Evolutionary conservation across 2,329 filamentous ascomycete species (phyloP).

Genomic region (Elsinoe necatrix): DNA sequence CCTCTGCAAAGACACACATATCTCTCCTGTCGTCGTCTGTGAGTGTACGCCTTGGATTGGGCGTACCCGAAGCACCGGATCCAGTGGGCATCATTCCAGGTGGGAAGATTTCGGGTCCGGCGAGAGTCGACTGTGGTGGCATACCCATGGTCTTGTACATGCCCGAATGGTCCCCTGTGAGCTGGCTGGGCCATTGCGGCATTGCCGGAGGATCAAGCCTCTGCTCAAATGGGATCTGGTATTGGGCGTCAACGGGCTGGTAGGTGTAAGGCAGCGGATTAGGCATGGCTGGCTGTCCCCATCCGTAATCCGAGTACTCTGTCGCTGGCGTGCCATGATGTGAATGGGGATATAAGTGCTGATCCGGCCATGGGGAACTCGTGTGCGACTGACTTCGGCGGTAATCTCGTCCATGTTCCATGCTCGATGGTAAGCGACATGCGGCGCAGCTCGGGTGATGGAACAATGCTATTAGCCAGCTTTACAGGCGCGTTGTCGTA

Average conservation of each 20-base stretch:
- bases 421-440: constrained; percentile 8
- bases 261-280: constrained; percentile 44
- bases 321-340: constrained; percentile 64
- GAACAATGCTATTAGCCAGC: not conserved
- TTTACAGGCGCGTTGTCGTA: not conserved
- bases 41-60: constrained; percentile 55
- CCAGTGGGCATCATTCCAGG: not conserved
- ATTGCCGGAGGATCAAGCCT: constrained; percentile 64
- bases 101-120: not conserved
- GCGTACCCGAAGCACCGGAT: constrained; percentile 12
- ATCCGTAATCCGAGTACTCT: constrained; percentile 58
- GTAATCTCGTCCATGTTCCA: constrained; percentile 32
- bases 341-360: constrained; percentile 41
- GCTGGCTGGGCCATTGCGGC: constrained; percentile 74
- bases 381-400: constrained; percentile 30
- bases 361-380: constrained; percentile 36
- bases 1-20: constrained; percentile 91
- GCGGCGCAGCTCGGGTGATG: constrained; percentile 1
- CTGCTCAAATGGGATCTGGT: constrained; percentile 34
- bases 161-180: constrained; percentile 35
- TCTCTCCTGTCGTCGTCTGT: constrained; percentile 81
- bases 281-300: constrained; percentile 53
- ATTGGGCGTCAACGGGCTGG: constrained; percentile 35
- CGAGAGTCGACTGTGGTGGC: not conserved
- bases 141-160: constrained; percentile 9